Conservation (phyloP, 164 flowering plant species). For the Kingdonia uniflora region DNA sequence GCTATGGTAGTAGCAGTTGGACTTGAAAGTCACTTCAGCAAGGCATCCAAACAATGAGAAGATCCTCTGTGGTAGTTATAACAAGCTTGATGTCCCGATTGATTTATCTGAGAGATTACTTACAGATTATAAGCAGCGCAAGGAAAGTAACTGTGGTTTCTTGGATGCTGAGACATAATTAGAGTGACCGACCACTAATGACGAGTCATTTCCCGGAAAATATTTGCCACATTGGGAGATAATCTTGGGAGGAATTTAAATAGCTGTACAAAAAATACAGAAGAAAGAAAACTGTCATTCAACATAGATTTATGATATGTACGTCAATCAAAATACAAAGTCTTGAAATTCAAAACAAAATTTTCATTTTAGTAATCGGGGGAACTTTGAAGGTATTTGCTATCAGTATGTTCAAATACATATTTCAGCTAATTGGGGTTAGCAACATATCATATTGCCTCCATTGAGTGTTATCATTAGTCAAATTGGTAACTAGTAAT, state of each 20-base stretch:
- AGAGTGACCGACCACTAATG: conserved; percentile 27
- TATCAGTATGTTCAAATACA: too few relatives aligned
- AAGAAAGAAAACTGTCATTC: background rate
- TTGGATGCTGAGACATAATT: background rate
- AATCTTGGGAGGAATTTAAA: conserved; percentile 85
- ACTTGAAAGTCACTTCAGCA: too few relatives aligned
- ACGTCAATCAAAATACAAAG: too few relatives aligned
- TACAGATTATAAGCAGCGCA: conserved; percentile 1
- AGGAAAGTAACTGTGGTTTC: background rate
- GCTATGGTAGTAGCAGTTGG: too few relatives aligned
- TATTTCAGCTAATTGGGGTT: too few relatives aligned
- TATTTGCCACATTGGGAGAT: conserved; percentile 69
- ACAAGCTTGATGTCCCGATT: background rate
- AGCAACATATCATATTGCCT: too few relatives aligned
- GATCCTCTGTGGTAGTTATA: background rate
- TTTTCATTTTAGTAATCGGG: too few relatives aligned
- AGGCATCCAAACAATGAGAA: background rate
- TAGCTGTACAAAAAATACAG: conserved; percentile 36
- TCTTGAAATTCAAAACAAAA: too few relatives aligned
- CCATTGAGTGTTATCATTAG: too few relatives aligned
- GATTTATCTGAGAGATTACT: background rate
- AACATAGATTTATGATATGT: too few relatives aligned
- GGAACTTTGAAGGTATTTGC: too few relatives aligned
- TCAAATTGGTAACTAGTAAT: too few relatives aligned
- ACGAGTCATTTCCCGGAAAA: conserved; percentile 79